Evolutionary conservation across 257 asterid genomes (phyloP).

Genomic region (Solanum peruvianum): DNA sequence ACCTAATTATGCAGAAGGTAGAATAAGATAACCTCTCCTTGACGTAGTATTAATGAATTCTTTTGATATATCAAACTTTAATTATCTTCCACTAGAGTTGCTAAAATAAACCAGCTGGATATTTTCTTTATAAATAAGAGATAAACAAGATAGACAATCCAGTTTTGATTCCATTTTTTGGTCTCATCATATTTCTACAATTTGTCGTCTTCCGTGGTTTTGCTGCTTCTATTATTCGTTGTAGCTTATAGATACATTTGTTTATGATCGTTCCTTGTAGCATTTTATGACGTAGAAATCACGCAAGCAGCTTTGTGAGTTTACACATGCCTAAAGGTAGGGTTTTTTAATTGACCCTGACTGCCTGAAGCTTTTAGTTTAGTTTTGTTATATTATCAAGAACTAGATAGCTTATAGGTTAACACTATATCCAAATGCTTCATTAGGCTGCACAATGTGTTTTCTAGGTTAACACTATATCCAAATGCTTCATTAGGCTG

Average conservation of each 20-base stretch:
- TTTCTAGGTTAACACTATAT: not conserved
- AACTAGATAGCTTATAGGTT: not conserved
- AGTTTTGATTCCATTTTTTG: constrained; percentile 20
- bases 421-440: not conserved
- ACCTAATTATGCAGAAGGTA: not conserved
- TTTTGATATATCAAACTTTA: not conserved
- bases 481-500: not conserved
- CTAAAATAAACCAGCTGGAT: not conserved
- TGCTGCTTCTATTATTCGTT: not conserved
- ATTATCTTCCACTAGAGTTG: not conserved
- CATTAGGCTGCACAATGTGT: not conserved
- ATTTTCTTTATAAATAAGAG: not conserved
- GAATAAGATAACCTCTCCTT: not conserved
- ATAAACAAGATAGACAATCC: constrained; percentile 6
- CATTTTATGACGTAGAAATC: not conserved
- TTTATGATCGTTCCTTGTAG: not conserved
- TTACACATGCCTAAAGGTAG: not conserved
- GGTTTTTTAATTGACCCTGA: not conserved
- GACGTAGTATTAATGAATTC: not conserved
- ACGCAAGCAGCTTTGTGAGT: not conserved
- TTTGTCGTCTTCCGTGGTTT: constrained; percentile 22
- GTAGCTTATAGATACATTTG: not conserved
- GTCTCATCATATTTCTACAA: constrained; percentile 13
- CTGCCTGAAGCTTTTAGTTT: not conserved
- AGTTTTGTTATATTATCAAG: not conserved